Percentiles rank a stretch among this genome's conserved stretches.
These are phyloP conservation scores for Diaporthe eres DNA, from an alignment of 2,329 filamentous ascomycete genomes.

Conservation along the genomic window DNA sequence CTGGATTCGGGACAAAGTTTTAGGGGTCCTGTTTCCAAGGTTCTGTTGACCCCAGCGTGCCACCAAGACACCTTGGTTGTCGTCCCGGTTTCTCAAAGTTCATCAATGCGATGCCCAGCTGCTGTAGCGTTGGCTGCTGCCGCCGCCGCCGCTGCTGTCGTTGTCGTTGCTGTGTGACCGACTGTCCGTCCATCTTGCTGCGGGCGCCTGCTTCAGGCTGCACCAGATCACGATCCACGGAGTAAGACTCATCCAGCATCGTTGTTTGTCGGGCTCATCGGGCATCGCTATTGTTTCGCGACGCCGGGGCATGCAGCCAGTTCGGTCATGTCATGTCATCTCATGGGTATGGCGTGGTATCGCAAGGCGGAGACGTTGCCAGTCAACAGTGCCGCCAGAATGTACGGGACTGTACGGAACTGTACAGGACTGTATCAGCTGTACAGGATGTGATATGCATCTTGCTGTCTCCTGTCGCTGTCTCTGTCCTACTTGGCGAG, in stretches of 20 bases:
- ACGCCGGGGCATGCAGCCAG: constrained; percentile 2
- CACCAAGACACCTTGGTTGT: not conserved
- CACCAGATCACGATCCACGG: constrained; percentile 10
- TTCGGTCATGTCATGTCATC: constrained; percentile 15
- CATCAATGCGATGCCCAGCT: not conserved
- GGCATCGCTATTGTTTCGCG: constrained; percentile 19
- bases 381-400: constrained; percentile 3
- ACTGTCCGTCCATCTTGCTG: constrained; percentile 5
- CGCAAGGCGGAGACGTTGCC: not conserved
- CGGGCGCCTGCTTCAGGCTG: not conserved
- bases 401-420: not conserved
- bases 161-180: constrained; percentile 1
- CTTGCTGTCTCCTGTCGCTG: constrained; percentile 5
- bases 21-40: constrained; percentile 18
- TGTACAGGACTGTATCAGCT: not conserved
- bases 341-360: constrained; percentile 24
- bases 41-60: not conserved
- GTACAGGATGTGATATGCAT: not conserved
- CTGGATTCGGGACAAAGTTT: constrained; percentile 30
- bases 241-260: not conserved
- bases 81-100: not conserved
- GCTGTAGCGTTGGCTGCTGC: not conserved
- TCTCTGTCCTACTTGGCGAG: constrained; percentile 16
- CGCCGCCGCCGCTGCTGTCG: not conserved
- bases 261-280: constrained; percentile 10